Evolutionary conservation across 495 filamentous ascomycete species (phyloP).

Genomic region (Pseudevernia furfuracea): DNA sequence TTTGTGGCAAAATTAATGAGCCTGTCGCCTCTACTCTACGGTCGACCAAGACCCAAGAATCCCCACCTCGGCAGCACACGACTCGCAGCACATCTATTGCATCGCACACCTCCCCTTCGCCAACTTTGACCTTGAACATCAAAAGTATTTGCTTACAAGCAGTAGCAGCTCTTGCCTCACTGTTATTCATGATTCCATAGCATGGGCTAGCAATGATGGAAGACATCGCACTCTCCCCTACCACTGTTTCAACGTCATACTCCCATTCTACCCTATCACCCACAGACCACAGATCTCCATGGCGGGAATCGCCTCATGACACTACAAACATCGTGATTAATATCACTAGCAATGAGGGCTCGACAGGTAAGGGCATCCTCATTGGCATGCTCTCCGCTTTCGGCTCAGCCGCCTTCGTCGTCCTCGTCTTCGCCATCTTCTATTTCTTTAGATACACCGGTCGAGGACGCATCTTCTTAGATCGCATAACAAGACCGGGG

Average conservation of each 20-base stretch:
- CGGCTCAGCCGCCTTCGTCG: constrained; percentile 79
- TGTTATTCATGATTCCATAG: constrained; percentile 1
- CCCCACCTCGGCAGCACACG: constrained; percentile 1
- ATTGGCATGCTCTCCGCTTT: constrained; percentile 97
- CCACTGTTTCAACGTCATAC: constrained; percentile 23
- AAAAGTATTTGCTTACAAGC: not conserved
- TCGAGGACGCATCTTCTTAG: constrained; percentile 83
- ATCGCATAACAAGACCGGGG: constrained; percentile 86
- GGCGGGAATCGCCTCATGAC: constrained; percentile 21
- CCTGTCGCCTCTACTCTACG: not conserved
- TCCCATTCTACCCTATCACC: constrained; percentile 13
- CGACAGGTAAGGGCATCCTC: constrained; percentile 72
- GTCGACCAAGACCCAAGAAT: not conserved
- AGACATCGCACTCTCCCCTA: constrained; percentile 15
- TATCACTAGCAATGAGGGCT: constrained; percentile 33
- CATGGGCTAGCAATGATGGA: constrained; percentile 14
- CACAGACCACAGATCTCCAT: constrained; percentile 11
- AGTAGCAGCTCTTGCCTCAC: not conserved
- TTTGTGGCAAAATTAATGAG: no score
- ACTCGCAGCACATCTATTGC: not conserved
- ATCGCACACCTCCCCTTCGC: not conserved
- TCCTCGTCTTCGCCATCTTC: constrained; percentile 70
- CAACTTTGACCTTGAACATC: not conserved
- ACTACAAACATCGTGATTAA: constrained; percentile 27
- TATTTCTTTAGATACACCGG: constrained; percentile 92